These are phyloP conservation scores for Tulasnella sp. DNA, from an alignment of 768 basidiomycete species.

Conservation along the genomic window DNA sequence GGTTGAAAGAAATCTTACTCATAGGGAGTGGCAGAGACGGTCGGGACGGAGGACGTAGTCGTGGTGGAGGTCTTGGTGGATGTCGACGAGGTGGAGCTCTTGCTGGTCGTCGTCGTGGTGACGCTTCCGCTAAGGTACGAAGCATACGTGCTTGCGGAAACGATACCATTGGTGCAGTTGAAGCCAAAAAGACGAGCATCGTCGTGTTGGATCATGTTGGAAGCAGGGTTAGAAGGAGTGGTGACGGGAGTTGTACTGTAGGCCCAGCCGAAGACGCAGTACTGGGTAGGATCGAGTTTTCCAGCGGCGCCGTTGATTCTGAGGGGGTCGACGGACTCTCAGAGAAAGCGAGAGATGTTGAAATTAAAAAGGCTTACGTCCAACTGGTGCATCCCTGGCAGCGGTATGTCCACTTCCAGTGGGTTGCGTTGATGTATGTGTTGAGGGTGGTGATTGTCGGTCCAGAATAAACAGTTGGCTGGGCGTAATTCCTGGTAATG, in stretches of 20 bases:
- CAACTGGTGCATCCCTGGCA: constrained; percentile 54
- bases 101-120: neutral
- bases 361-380: constrained; percentile 14
- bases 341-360: neutral
- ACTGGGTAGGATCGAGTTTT: neutral
- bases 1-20: neutral
- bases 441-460: constrained; percentile 46
- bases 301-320: neutral
- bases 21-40: constrained; percentile 25
- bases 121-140: neutral
- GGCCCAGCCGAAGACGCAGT: constrained; percentile 35
- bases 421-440: constrained; percentile 48
- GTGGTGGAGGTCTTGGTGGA: constrained; percentile 37
- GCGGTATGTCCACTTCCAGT: constrained; percentile 61
- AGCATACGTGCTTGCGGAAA: neutral
- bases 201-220: constrained; percentile 4
- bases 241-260: constrained; percentile 33
- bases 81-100: constrained; percentile 16
- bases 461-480: constrained; percentile 42
- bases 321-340: neutral
- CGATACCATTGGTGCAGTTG: neutral
- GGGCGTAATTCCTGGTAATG: constrained; percentile 43
- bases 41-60: constrained; percentile 38
- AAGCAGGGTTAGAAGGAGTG: constrained; percentile 41
- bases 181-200: constrained; percentile 2